A percentile compares a stretch with the other conserved stretches of the same genome.
These are phyloP conservation scores for Phylloporus arenicola DNA, from an alignment of 768 basidiomycete species.

Conservation along the genomic window DNA sequence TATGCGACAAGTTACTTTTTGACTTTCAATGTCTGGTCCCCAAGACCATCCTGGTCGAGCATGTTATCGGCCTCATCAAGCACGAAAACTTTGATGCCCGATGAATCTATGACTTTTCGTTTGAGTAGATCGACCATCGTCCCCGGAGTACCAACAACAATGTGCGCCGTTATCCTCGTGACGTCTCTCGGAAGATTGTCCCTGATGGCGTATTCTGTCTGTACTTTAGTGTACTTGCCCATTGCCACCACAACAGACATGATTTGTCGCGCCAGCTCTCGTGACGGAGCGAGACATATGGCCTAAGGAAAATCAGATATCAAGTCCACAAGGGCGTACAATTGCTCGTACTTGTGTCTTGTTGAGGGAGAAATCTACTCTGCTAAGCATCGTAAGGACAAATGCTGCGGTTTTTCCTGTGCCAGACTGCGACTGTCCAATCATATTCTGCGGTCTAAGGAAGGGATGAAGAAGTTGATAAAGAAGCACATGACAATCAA, in stretches of 20 bases:
- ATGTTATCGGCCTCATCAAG: slow-evolving; percentile 99
- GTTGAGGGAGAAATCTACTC: slow-evolving; percentile 77
- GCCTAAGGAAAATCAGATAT: slow-evolving; percentile 49
- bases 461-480: slow-evolving; percentile 7
- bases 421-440: slow-evolving; percentile 98
- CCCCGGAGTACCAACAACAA: slow-evolving; percentile 94
- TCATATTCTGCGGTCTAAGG: slow-evolving; percentile 91
- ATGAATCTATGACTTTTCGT: slow-evolving; percentile 71
- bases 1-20: slow-evolving; percentile 65
- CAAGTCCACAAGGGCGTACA: neutral
- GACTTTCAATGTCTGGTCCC: slow-evolving; percentile 88
- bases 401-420: slow-evolving; percentile 99
- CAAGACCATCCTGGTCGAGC: slow-evolving; percentile 90
- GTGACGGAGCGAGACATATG: slow-evolving; percentile 93
- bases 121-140: slow-evolving; percentile 87
- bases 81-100: slow-evolving; percentile 85
- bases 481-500: neutral
- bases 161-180: slow-evolving; percentile 72
- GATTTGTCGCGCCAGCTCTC: slow-evolving; percentile 96
- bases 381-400: slow-evolving; percentile 93
- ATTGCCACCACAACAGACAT: slow-evolving; percentile 91
- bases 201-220: slow-evolving; percentile 94
- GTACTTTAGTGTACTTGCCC: slow-evolving; percentile 91
- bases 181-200: slow-evolving; percentile 68
- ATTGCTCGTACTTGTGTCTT: slow-evolving; percentile 67